A percentile compares a stretch with the other conserved stretches of the same genome.
These are phyloP conservation scores for Leishmania guyanensis DNA, from an alignment of 208 protist species.

Conservation along the genomic window DNA sequence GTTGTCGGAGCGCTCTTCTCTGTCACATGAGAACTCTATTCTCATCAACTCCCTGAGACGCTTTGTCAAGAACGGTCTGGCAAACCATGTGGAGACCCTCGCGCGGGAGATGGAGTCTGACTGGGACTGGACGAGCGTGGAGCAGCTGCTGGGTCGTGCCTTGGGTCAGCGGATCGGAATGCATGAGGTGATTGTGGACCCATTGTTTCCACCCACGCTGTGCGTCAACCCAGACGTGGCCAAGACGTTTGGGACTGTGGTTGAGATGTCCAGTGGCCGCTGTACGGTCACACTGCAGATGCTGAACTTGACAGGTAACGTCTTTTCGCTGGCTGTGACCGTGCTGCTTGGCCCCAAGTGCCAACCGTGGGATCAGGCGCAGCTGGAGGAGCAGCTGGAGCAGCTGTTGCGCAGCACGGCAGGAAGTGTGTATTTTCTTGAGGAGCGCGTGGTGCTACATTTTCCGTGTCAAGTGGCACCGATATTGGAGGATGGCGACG, in stretches of 20 bases:
- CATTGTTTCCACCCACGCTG: constrained; percentile 71
- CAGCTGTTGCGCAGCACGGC: constrained; percentile 51
- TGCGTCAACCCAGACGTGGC: constrained; percentile 75
- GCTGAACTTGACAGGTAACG: constrained; percentile 57
- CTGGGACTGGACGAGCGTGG: constrained; percentile 90
- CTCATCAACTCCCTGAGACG: constrained; percentile 42
- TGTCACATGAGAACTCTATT: constrained; percentile 40
- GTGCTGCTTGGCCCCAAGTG: constrained; percentile 40
- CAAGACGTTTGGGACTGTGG: constrained; percentile 54
- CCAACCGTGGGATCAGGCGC: constrained; percentile 33
- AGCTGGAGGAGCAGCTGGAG: constrained; percentile 42
- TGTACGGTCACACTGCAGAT: constrained; percentile 64
- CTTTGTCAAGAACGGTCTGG: constrained; percentile 58
- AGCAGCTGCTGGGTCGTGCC: constrained; percentile 75
- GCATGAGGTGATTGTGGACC: constrained; percentile 64
- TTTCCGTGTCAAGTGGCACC: constrained; percentile 87
- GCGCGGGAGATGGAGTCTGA: constrained; percentile 81
- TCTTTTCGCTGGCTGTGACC: constrained; percentile 65
- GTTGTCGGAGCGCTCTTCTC: constrained; percentile 42
- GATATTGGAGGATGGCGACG: constrained; percentile 70
- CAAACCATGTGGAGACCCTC: constrained; percentile 62
- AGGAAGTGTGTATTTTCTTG: constrained; percentile 53
- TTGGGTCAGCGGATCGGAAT: constrained; percentile 44
- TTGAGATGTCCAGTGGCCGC: constrained; percentile 34
- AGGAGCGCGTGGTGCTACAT: constrained; percentile 49